Base-by-base conservation (phyloP, 2,329 filamentous ascomycete genomes). In the Bipolaris cookei region DNA sequence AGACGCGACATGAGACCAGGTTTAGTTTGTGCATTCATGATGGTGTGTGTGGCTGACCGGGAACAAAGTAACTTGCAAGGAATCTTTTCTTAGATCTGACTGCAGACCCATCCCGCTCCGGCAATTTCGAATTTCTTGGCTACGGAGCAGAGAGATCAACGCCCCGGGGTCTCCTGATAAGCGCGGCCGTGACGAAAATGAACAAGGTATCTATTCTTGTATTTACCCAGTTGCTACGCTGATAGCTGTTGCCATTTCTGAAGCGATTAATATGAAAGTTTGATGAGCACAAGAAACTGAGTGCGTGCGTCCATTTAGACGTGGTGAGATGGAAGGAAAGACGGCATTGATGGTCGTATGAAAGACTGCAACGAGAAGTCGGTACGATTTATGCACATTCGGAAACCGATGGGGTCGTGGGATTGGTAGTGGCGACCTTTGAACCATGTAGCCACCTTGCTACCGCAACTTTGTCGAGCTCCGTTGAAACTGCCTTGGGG, bases 41-140 rank as follows among this genome's bases (percentile, higher is more conserved):
- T 37, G 45, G 32, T 16, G 44, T 37, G 44, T 32, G 16, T 30
- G 10, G 44, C 18, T 8, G 14, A 6, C n/a, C 6, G 7, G 7
- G 6, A 20, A 7, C 3, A 2, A 28, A 13, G n/a, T 13, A 41
- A 13, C 38, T n/a, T 13, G 25, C 39, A 11, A 23, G 16, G n/a
- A n/a, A 37, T 49, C 54, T 54, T 44, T 57, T 57, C 50, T 57
- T 57, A 54, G 54, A 25, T 34, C 44, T 57, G 8, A 34, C 28
- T 54, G 44, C 54, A 54, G 8, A 11, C 30, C 23, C 20, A 48
- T 30, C 30, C 18, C 45, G 32, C 18, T 25, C 32, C 23, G 16
- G 25, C 37, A 28, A 23, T 32, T 39, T 39, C 44, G 49, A 39
- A 44, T 32, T 43, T 8, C 7, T 39, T 30, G 25, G 30, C 14